Conservation (phyloP, 2,329 filamentous ascomycete species). For the Botrytis squamosa region DNA sequence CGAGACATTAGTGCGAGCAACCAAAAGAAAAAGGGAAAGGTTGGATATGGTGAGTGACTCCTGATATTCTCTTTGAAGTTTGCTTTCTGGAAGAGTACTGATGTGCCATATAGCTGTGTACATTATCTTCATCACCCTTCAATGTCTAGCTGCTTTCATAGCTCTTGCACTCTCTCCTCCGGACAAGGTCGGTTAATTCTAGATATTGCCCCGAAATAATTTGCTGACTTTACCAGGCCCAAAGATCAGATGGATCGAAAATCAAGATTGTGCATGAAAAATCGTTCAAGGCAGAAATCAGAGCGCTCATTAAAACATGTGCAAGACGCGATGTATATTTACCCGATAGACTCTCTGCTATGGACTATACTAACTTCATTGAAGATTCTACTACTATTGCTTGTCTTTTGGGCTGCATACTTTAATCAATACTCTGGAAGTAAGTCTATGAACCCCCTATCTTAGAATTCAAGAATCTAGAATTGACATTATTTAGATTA, state of each 20-base stretch:
- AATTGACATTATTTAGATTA: not conserved
- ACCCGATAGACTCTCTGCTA: too few relatives aligned
- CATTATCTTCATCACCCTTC: conserved; percentile 48
- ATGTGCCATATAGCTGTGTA: conserved; percentile 38
- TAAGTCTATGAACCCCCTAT: not conserved
- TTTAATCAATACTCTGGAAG: conserved; percentile 7
- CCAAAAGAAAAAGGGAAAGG: conserved; percentile 34
- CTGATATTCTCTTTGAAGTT: not conserved
- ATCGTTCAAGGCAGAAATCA: conserved; percentile 2
- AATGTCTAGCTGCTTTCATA: conserved; percentile 46
- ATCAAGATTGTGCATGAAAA: conserved; percentile 2
- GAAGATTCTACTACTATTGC: not conserved
- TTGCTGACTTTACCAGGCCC: not conserved
- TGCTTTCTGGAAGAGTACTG: conserved; percentile 33
- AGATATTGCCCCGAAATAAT: accelerated
- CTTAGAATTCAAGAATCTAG: not conserved
- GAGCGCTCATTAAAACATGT: not conserved
- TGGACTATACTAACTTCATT: not conserved
- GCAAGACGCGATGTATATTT: not conserved
- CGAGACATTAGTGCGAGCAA: not conserved
- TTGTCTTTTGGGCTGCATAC: conserved; percentile 13
- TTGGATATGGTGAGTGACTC: conserved; percentile 38
- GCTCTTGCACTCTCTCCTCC: conserved; percentile 47
- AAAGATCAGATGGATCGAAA: conserved; percentile 4
- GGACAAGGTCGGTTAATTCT: conserved; percentile 40